Evolutionary conservation across 768 basidiomycete species (phyloP), one percentile per base, ranked within the genome.

Genomic region (Suillus variegatus): DNA sequence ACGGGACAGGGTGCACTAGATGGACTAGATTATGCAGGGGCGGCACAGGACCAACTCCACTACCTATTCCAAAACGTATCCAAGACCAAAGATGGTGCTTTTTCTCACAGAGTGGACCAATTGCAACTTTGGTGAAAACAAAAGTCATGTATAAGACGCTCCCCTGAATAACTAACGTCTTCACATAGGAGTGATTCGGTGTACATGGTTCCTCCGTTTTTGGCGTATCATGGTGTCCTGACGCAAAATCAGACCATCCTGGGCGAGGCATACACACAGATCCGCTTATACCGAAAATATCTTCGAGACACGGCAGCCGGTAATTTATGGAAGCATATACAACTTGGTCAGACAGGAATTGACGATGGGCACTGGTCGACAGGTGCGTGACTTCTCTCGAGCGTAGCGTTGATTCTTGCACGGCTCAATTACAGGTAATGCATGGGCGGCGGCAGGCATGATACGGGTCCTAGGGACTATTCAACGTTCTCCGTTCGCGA

Each of bases 401-500:
- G 38, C 28, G 3, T 18, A 13, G 4, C 40, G 32, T 8, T 62
- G 22, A 35, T 28, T 49, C 5, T 56, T 18, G 62, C 10, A 54
- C 32, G 52, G 7, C 22, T 64, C 8, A 6, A 12, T 13, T 28
- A 35, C 58, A 91, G 94, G 94, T 0, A 95, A 95, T 64, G 94
- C 81, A 3, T 97, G 95, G 95, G 95, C 91, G 0, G 92, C 93
- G 0, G 90, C 88, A 20, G 94, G 95, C 1, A 94, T 94, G 84
- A 79, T 93, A 12, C 88, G 94, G 7, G 94, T 95, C 3, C 80
- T 91, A 1, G 88, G 85, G 2, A 94, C 92, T 1, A 88, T 94
- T 64, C 80, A 85, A 68, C 78, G 85, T 40, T 91, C 91, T 0
- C 77, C 82, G 58, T 92, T 80, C 66, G 78, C 83, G 1, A 78